Conservation (phyloP, 2,329 filamentous ascomycete species). For the Aplosporella prunicola region DNA sequence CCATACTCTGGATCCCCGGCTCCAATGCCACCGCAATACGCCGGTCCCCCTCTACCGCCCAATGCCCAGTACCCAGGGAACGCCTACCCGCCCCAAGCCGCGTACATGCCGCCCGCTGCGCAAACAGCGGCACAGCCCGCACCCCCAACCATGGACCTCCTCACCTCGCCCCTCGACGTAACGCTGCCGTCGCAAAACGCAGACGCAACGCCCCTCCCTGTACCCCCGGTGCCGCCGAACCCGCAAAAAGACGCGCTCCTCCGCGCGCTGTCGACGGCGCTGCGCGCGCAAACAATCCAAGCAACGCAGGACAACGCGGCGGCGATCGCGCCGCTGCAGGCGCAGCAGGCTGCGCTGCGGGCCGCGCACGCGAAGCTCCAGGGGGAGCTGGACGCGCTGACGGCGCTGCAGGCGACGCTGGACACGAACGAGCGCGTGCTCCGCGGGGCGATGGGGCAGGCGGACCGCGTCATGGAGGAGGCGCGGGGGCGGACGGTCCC, state of each 20-base stretch:
- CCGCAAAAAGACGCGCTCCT: slow-evolving; percentile 88
- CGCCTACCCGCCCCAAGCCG: slow-evolving; percentile 16
- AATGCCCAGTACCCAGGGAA: slow-evolving; percentile 3
- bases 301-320: slow-evolving; percentile 63
- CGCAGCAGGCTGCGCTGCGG: slow-evolving; percentile 71
- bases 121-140: slow-evolving; percentile 16
- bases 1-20: neutral
- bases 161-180: slow-evolving; percentile 54
- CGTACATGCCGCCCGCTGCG: slow-evolving; percentile 29
- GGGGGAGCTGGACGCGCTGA: slow-evolving; percentile 61
- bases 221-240: slow-evolving; percentile 87
- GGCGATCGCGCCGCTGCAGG: slow-evolving; percentile 63
- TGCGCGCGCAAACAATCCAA: slow-evolving; percentile 59
- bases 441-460: slow-evolving; percentile 65
- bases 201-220: slow-evolving; percentile 38
- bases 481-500: slow-evolving; percentile 59
- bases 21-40: slow-evolving; percentile 13
- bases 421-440: slow-evolving; percentile 70
- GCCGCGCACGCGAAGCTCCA: slow-evolving; percentile 60
- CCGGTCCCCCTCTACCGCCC: slow-evolving; percentile 9
- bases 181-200: slow-evolving; percentile 43
- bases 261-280: slow-evolving; percentile 59
- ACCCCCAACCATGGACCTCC: slow-evolving; percentile 39
- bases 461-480: slow-evolving; percentile 66
- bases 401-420: slow-evolving; percentile 60